Conservation (phyloP, 768 basidiomycete species). For the Paxillus ammoniavirescens region DNA sequence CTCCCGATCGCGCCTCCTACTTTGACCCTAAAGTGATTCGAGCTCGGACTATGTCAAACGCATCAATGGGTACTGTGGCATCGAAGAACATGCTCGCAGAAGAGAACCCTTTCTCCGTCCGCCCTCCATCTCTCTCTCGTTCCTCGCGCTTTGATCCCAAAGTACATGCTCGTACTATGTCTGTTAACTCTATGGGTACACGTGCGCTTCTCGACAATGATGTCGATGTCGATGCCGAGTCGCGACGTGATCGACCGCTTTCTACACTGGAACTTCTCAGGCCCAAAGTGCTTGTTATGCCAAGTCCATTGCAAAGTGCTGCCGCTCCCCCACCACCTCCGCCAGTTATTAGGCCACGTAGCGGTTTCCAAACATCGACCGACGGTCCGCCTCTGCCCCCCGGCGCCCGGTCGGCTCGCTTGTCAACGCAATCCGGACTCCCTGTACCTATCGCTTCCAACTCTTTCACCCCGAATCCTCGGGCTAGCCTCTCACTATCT, state of each 20-base stretch:
- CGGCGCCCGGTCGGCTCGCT: conserved; percentile 60
- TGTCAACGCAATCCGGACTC: conserved; percentile 39
- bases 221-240: conserved; percentile 38
- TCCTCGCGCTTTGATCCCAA: conserved; percentile 85
- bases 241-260: conserved; percentile 52
- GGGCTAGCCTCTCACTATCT: conserved; percentile 67
- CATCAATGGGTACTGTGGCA: conserved; percentile 41
- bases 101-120: conserved; percentile 68
- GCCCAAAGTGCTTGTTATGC: conserved; percentile 94
- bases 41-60: conserved; percentile 43
- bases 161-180: conserved; percentile 57
- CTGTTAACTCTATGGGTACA: conserved; percentile 66
- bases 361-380: conserved; percentile 60
- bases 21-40: conserved; percentile 42
- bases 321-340: conserved; percentile 34
- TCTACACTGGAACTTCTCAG: conserved; percentile 79
- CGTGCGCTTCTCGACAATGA: conserved; percentile 60
- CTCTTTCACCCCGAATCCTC: conserved; percentile 78
- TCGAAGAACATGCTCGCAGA: conserved; percentile 35
- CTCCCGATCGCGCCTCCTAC: conserved; percentile 40
- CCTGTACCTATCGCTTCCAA: conserved; percentile 50
- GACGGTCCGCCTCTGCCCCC: conserved; percentile 81
- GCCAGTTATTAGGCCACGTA: conserved; percentile 36
- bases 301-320: conserved; percentile 71
- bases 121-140: conserved; percentile 57